A percentile compares a stretch with the other conserved stretches of the same genome.
Evolutionary conservation across 805 yeast genomes (phyloP).

Genomic region (Ogataea siamensis): DNA sequence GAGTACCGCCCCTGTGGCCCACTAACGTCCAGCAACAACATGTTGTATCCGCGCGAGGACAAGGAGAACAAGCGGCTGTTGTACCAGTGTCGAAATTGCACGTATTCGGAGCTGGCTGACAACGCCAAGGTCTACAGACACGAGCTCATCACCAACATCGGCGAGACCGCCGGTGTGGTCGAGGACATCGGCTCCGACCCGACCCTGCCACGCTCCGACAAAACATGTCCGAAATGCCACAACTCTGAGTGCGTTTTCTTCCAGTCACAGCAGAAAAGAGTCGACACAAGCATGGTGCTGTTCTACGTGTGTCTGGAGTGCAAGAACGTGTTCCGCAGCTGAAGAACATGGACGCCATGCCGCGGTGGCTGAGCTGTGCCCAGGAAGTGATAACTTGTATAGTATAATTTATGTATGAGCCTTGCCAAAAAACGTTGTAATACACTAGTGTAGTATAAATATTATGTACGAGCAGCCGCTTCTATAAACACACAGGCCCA

Average conservation of each 20-base stretch:
- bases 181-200: constrained; percentile 96
- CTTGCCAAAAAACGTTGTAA: too few relatives aligned
- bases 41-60: constrained; percentile 97
- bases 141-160: constrained; percentile 87
- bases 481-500: not conserved
- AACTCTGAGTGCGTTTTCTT: constrained; percentile 91
- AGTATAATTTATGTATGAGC: too few relatives aligned
- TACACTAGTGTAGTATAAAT: not conserved
- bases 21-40: constrained; percentile 63
- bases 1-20: constrained; percentile 7
- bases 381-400: not conserved
- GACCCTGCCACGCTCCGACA: constrained; percentile 94
- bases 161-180: constrained; percentile 95
- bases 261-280: constrained; percentile 93
- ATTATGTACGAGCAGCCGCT: not conserved
- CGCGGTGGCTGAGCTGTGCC: not conserved
- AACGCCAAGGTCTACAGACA: constrained; percentile 87
- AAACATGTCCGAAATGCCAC: constrained; percentile 87
- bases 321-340: constrained; percentile 62
- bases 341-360: constrained; percentile 4
- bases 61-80: constrained; percentile 70
- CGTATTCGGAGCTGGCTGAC: constrained; percentile 88
- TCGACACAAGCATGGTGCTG: constrained; percentile 92
- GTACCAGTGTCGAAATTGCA: constrained; percentile 92
- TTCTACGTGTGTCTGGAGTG: constrained; percentile 91